Base-by-base conservation (phyloP, 2,329 filamentous ascomycete genomes). In the Byssochlamys sp. region DNA sequence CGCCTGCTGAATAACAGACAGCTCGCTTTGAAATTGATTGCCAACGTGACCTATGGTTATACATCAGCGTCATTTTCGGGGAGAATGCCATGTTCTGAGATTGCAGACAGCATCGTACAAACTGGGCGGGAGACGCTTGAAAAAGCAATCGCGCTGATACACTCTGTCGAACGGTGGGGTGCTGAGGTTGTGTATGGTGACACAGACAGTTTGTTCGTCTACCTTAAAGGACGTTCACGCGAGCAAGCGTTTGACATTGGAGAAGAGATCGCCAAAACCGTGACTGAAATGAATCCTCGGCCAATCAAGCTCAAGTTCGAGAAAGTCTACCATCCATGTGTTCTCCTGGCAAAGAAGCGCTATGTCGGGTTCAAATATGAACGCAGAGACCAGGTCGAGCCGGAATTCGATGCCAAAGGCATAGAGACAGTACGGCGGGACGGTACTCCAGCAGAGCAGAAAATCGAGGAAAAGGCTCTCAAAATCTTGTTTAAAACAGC, bases 291-390 rank as follows among this genome's bases (percentile, higher is more conserved):
- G 77, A 99, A 96, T 67, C 95, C 94, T 1, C 84, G 87, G 1
- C 94, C 94, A 0, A 80, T 99, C 63, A 97, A 96, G 73, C 86
- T 99, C 61, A 97, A 97, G 70, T 96, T 99, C 65, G 94, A 99
- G 71, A 99, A 99, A 66, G 92, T 99, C 1, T 99, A 99, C 72
- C 89, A 95, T 62, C 94, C 95, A 0, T 97, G 92, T 69, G 85
- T 97, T 0, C 80, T 99, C 3, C 81, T 99, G 0, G 91, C 95
- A 19, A 99, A 99, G 77, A 99, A 99, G 70, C 88, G 94, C 57
- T 99, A 99, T 66, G 95, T 97, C 3, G 95, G 95, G 4, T 96
- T 96, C 79, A 96, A 96, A 71, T 99, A 95, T 75, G 94, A 99
- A 69, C 83, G 80, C 63, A 83, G 82, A 39, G 78, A 81, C 14